Evolutionary conservation across 2,329 filamentous ascomycete genomes (phyloP).

Genomic region (Aureobasidium leucospermi): DNA sequence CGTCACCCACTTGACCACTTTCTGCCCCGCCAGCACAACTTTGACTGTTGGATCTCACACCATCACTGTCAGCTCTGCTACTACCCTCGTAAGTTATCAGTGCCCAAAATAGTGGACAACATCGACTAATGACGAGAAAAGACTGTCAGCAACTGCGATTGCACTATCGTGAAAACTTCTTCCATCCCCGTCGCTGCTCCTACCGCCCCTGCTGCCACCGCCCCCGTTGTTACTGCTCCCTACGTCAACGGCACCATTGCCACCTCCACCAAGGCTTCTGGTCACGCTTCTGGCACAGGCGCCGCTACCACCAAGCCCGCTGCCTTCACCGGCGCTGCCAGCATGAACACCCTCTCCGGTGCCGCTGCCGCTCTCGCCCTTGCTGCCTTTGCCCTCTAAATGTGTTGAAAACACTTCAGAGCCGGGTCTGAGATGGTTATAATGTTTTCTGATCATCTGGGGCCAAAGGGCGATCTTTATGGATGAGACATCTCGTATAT

Average conservation of each 20-base stretch:
- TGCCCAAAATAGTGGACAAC: neutral
- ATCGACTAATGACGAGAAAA: neutral
- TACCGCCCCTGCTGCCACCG: slow-evolving; percentile 2
- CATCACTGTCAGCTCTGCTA: slow-evolving; percentile 21
- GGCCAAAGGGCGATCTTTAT: too few species aligned
- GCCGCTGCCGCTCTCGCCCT: too few species aligned
- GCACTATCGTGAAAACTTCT: slow-evolving; percentile 46
- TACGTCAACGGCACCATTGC: slow-evolving; percentile 13
- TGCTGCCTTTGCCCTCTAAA: too few species aligned
- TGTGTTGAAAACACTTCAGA: too few species aligned
- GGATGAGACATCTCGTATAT: neutral
- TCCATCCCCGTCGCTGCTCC: slow-evolving; percentile 22
- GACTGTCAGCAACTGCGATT: slow-evolving; percentile 30
- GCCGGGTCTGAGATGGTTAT: neutral
- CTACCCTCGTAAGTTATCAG: slow-evolving; percentile 17
- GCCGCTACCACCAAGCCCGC: too few species aligned
- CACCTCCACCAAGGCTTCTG: too few species aligned
- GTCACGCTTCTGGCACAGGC: too few species aligned
- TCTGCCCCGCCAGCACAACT: slow-evolving; percentile 24
- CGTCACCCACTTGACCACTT: slow-evolving; percentile 20
- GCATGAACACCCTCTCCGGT: too few species aligned
- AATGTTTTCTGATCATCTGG: neutral
- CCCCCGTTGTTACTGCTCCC: slow-evolving; percentile 15
- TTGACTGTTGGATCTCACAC: slow-evolving; percentile 21
- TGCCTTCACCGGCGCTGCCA: too few species aligned